Evolutionary conservation across 345 rosid genomes (phyloP), one percentile per base, ranked within the genome.

Genomic region (Hypericum perforatum): DNA sequence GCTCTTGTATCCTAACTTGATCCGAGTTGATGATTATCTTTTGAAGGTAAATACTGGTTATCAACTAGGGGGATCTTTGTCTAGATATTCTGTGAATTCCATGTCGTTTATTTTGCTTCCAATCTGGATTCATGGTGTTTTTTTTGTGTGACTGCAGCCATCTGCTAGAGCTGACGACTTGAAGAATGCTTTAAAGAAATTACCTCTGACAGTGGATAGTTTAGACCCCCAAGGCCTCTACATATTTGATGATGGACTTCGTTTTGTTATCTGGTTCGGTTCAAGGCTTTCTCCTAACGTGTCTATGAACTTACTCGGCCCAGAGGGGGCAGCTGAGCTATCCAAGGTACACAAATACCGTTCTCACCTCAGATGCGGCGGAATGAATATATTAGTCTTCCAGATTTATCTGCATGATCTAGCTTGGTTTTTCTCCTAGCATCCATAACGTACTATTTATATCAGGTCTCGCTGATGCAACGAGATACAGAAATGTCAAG

Each of bases 171-270:
- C 56, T 32, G 79, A 74, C 15, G 82, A 70, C 60, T 60, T 77
- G 8, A 69, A 63, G 43, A 71, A 66, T 45, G 62, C 58, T 16
- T 7, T 68, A 47, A 75, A 66, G 64, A 80, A 84, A 59, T 67
- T 86, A 56, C 95, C 95, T 44, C 65, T 94, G 55, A 71, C 81
- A n/a, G 77, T 82, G 14, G 95, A 82, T 54, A 86, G 95, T 74
- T 76, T 94, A 69, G 97, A 94, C 66, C 82, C 87, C 44, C 73
- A 95, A 71, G 99, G 97, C 63, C 96, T 94, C 45, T 89, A 89
- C 77, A 49, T 94, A 45, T 81, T 74, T 54, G 95, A 94, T 64
- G 92, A 94, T 43, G 97, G 99, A 55, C 78, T 94, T 55, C 82
- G 82, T 58, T 79, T 86, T 59, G 74, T 89, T 54, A 36, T 89